phyloP scores from a whole-genome alignment of 257 asterid genomes.

The Capsicum rhomboideum region DNA sequence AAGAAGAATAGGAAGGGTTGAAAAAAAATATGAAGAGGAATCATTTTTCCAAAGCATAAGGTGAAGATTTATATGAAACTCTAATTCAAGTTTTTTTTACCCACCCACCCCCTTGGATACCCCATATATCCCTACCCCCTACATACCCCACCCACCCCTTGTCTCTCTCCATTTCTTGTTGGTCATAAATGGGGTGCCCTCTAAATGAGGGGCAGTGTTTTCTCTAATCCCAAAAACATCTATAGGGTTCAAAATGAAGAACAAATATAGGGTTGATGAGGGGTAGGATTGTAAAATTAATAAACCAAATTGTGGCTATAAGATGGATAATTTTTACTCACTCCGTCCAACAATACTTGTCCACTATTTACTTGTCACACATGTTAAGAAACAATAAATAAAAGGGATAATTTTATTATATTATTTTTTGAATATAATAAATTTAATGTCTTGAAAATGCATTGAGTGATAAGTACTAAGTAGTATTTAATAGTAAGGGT shows the following conservation, averaged over 20 bases:
- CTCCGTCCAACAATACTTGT: too few species aligned
- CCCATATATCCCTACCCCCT: neutral
- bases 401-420: too few species aligned
- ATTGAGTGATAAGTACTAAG: too few species aligned
- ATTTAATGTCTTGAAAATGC: too few species aligned
- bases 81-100: neutral
- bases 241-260: constrained; percentile 18
- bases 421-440: too few species aligned
- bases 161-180: constrained; percentile 26
- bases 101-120: neutral
- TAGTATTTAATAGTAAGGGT: too few species aligned
- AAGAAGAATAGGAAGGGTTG: constrained; percentile 29
- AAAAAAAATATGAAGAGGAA: constrained; percentile 2
- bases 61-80: constrained; percentile 29
- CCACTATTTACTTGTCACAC: too few species aligned
- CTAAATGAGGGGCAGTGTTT: constrained; percentile 35
- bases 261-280: constrained; percentile 13
- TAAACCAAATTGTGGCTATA: too few species aligned
- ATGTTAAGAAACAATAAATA: too few species aligned
- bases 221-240: constrained; percentile 54
- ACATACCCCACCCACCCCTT: neutral
- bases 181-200: constrained; percentile 51
- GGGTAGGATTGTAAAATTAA: constrained; percentile 19
- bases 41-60: constrained; percentile 14
- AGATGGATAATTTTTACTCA: too few species aligned